Evolutionary conservation across 2,329 filamentous ascomycete species (phyloP).

Genomic region (Colletotrichum siamense): DNA sequence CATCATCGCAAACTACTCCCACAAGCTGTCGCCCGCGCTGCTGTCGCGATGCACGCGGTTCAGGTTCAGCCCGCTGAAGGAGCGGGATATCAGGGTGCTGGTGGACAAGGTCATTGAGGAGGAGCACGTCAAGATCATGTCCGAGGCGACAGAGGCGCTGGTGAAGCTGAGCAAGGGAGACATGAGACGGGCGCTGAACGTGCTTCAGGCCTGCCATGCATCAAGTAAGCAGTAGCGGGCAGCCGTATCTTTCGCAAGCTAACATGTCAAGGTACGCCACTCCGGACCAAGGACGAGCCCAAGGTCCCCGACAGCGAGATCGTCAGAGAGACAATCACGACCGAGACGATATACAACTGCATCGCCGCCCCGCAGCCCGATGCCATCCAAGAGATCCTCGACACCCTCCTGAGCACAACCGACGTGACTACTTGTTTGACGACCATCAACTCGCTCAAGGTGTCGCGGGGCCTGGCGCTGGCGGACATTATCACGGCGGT

Average conservation of each 20-base stretch:
- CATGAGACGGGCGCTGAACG: conserved; percentile 93
- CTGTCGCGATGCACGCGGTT: conserved; percentile 94
- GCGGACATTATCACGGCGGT: conserved; percentile 92
- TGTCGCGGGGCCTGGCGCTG: conserved; percentile 82
- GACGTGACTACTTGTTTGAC: conserved; percentile 90
- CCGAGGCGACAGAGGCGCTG: conserved; percentile 81
- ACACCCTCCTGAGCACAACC: conserved; percentile 80
- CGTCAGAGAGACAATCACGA: conserved; percentile 80
- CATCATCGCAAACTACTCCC: conserved; percentile 98
- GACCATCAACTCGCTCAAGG: conserved; percentile 88
- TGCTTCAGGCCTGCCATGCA: conserved; percentile 94
- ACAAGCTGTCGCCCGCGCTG: conserved; percentile 93
- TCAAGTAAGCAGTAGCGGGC: conserved; percentile 65
- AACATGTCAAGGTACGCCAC: conserved; percentile 64
- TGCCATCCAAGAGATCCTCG: conserved; percentile 84
- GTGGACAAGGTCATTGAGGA: conserved; percentile 91
- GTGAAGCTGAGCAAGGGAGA: conserved; percentile 92
- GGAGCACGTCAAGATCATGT: conserved; percentile 83
- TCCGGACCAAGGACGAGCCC: conserved; percentile 64
- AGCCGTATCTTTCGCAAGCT: conserved; percentile 24
- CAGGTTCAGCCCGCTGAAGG: conserved; percentile 91
- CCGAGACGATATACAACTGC: conserved; percentile 95
- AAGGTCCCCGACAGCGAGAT: conserved; percentile 69
- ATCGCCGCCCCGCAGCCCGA: conserved; percentile 93
- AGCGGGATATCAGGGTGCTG: conserved; percentile 80